Base-by-base conservation (phyloP, 306 rosid genomes). In the Luffa acutangula region DNA sequence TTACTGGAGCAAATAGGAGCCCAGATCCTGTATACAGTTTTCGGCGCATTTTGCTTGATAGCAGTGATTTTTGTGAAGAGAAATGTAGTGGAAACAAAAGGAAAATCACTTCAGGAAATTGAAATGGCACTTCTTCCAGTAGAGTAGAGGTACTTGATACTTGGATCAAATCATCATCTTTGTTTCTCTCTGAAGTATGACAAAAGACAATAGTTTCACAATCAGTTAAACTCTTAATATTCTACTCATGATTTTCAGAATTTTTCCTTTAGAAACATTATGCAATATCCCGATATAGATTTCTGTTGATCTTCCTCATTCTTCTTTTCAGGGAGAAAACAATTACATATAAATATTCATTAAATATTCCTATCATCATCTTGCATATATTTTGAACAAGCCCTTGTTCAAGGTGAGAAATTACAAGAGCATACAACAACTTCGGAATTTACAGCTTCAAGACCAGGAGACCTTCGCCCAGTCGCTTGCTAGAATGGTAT, bases 81-180 rank as follows among this genome's bases (percentile, higher is more conserved):
- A 81, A 84, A 92, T 83, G 97, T 95, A 80, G 86, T 95, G 58
- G 98, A 95, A 87, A 95, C 98, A 62, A 95, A 95, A 85, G 98
- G 98, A 54, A 95, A 88, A 86, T 87, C 98, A 10, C 97, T 95
- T 84, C 97, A 95, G 59, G 98, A 95, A 84, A 95, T 95, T 75
- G 98, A 95, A 89, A 92, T 95, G 49, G 97, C 98, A 4, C 93
- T 95, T 82, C 97, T 95, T 77, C 91, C 97, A 7, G 46, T 74
- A 31, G 78, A 33, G 78, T 74, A 74, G 45, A 74, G 78, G 78
- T 74, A 51, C 13, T 49, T 49, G 41, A 74, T 51, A 51, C 56
- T 33, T 74, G 62, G 43, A 74, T 51, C 15, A 74, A 46, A 6
- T 33, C 60, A 33, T 74, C 52, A 17, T 69, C 54, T 43, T 46